Percentiles rank a stretch among this genome's conserved stretches.
These are phyloP conservation scores for Aureobasidium vineae DNA, from an alignment of 2,329 filamentous ascomycete genomes.

Conservation along the genomic window DNA sequence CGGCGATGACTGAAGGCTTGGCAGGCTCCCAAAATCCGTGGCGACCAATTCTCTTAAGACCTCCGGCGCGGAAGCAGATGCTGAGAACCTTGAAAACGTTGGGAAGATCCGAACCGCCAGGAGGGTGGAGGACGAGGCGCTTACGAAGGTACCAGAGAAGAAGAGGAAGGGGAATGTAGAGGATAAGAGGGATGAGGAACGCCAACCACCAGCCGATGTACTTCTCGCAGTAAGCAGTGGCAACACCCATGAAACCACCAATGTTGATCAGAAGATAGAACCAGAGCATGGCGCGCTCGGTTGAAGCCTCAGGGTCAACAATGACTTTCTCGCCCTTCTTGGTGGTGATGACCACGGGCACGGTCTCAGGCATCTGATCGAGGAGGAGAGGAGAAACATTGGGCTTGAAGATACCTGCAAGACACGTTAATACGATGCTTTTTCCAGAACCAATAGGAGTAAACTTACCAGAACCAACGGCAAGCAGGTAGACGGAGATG, in stretches of 20 bases:
- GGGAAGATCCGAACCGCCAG: slow-evolving; percentile 32
- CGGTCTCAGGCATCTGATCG: slow-evolving; percentile 46
- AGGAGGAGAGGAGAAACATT: slow-evolving; percentile 59
- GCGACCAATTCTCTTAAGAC: slow-evolving; percentile 30
- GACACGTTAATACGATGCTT: not conserved
- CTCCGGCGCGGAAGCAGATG: slow-evolving; percentile 29
- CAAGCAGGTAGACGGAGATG: slow-evolving; percentile 44
- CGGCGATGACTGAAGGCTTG: slow-evolving; percentile 34
- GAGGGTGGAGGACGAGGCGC: slow-evolving; percentile 33
- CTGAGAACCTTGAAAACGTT: slow-evolving; percentile 32
- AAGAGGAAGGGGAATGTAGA: slow-evolving; percentile 54
- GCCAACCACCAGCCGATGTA: slow-evolving; percentile 62
- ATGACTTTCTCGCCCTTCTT: slow-evolving; percentile 47
- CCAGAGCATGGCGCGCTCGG: slow-evolving; percentile 54
- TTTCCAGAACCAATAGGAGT: slow-evolving; percentile 42
- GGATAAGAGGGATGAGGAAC: slow-evolving; percentile 59
- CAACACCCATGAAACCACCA: slow-evolving; percentile 65
- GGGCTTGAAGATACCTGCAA: slow-evolving; percentile 67
- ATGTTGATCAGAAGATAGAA: slow-evolving; percentile 73
- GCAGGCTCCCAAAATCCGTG: slow-evolving; percentile 33
- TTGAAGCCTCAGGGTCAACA: slow-evolving; percentile 48
- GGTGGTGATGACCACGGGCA: slow-evolving; percentile 40
- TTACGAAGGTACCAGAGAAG: slow-evolving; percentile 34
- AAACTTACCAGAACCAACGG: slow-evolving; percentile 39
- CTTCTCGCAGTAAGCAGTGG: slow-evolving; percentile 65